Conservation (phyloP, 768 basidiomycete genomes). For the Botryobasidium botryosum region DNA sequence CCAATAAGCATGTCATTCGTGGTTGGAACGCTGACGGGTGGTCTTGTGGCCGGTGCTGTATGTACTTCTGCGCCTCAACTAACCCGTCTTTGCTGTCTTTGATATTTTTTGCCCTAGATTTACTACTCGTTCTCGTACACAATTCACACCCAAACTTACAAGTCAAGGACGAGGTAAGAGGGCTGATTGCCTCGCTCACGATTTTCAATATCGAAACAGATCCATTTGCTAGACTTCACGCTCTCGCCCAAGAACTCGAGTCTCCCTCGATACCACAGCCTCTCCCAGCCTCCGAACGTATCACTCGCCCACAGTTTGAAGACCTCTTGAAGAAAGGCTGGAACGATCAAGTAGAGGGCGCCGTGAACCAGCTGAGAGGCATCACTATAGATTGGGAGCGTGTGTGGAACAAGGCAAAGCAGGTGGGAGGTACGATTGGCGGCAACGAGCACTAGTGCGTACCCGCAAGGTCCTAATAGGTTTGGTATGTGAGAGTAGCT, state of each 20-base stretch:
- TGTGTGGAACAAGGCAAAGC: too few species aligned
- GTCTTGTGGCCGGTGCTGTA: slow-evolving; percentile 7
- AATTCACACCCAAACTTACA: slow-evolving; percentile 5
- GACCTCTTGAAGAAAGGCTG: slow-evolving; percentile 6
- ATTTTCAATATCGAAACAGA: neutral
- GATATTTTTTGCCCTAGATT: neutral
- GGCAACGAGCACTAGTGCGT: too few species aligned
- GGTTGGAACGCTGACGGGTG: slow-evolving; percentile 4
- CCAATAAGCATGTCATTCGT: slow-evolving; percentile 4
- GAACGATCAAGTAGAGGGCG: slow-evolving; percentile 3
- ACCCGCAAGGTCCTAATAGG: too few species aligned
- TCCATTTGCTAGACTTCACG: slow-evolving; percentile 5
- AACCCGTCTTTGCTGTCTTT: neutral
- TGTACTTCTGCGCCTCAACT: neutral
- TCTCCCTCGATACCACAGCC: neutral
- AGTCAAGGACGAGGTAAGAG: neutral
- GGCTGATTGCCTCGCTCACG: neutral
- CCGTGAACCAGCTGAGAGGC: too few species aligned
- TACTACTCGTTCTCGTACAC: slow-evolving; percentile 8
- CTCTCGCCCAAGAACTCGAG: slow-evolving; percentile 1
- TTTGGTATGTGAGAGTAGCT: too few species aligned
- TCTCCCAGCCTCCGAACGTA: neutral
- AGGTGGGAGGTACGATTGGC: too few species aligned
- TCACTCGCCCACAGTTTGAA: slow-evolving; percentile 3
- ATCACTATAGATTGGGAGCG: too few species aligned